These are phyloP conservation scores for Caryopteris hybrid DNA, from an alignment of 305 asterid genomes.

Conservation along the genomic window DNA sequence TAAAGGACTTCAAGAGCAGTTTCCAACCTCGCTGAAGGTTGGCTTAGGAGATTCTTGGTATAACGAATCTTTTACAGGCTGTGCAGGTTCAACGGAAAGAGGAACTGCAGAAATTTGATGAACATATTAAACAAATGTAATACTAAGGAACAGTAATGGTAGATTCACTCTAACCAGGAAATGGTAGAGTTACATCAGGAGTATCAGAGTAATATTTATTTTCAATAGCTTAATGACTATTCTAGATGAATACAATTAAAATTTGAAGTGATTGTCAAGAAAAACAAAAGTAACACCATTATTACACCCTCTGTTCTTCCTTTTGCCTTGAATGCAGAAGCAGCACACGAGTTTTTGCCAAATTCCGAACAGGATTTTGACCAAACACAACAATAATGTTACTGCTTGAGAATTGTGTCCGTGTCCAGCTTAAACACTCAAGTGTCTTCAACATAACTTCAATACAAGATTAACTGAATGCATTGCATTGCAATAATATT, in stretches of 20 bases:
- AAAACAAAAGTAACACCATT: neutral
- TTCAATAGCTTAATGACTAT: neutral
- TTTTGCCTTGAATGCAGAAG: neutral
- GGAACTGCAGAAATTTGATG: conserved; percentile 45
- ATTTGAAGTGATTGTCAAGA: neutral
- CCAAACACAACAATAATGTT: neutral
- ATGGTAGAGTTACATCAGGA: neutral
- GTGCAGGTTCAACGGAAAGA: conserved; percentile 51
- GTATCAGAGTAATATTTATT: neutral
- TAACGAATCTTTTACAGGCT: conserved; percentile 67
- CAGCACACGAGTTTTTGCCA: neutral
- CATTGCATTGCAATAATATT: neutral
- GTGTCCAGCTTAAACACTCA: no score
- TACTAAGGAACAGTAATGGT: neutral
- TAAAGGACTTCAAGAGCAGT: neutral
- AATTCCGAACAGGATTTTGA: neutral
- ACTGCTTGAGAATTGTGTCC: neutral
- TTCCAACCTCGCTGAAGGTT: conserved; percentile 60
- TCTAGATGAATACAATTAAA: neutral
- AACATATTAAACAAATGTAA: neutral
- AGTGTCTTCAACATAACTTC: neutral
- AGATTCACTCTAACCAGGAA: neutral
- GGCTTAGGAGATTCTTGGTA: conserved; percentile 75
- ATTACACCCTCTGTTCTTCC: neutral
- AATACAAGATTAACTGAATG: neutral